Conservation (phyloP, 2,329 filamentous ascomycete species). For the Tolypocladium amazonense region DNA sequence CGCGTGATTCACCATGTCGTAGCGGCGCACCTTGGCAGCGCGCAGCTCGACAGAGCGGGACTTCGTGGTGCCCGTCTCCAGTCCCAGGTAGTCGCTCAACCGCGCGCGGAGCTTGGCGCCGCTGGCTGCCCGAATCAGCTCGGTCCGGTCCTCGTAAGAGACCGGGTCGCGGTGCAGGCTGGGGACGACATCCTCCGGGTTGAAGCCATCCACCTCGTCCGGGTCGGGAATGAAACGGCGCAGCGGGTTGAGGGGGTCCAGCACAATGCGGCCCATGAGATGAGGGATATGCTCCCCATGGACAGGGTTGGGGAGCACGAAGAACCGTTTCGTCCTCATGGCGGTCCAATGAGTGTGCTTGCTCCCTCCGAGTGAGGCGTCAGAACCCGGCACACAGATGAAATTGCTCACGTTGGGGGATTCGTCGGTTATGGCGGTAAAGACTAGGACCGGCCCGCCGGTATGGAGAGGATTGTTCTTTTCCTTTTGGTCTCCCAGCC, state of each 20-base stretch:
- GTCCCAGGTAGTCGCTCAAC: background rate
- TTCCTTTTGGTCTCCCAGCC: background rate
- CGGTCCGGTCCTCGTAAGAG: background rate
- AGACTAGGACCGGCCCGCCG: background rate
- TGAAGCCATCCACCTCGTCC: background rate
- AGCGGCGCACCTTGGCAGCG: background rate
- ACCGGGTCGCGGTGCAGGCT: background rate
- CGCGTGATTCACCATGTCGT: background rate
- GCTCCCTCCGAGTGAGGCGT: background rate
- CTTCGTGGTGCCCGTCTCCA: background rate
- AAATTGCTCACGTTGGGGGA: background rate
- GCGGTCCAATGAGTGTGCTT: background rate
- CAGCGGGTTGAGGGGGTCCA: background rate
- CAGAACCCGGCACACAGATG: background rate
- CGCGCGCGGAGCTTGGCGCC: background rate
- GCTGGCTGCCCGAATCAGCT: background rate
- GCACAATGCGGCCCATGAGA: background rate
- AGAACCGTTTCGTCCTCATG: background rate
- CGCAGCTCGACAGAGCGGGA: background rate
- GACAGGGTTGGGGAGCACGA: background rate
- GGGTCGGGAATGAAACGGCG: background rate
- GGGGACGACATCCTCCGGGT: background rate
- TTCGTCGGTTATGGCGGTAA: background rate
- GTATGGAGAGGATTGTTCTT: background rate
- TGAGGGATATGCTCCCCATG: background rate